A percentile compares a stretch with the other conserved stretches of the same genome.
phyloP scores from a whole-genome alignment of 75 land plant genomes.

The Picea glauca region DNA sequence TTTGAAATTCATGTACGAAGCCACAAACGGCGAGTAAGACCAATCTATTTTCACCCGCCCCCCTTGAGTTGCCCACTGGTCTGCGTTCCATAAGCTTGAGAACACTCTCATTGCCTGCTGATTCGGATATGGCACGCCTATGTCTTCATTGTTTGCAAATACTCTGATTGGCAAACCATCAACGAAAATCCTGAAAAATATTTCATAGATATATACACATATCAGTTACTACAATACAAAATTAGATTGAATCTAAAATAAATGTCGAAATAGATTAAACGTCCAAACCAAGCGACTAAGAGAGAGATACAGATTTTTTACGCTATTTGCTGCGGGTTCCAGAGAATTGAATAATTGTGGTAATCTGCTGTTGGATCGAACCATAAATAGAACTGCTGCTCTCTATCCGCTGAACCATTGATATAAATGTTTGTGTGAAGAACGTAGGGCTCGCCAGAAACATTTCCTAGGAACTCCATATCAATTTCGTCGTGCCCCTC shows the following conservation, averaged over 20 bases:
- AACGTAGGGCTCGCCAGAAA: background rate
- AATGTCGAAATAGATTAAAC: too few species aligned
- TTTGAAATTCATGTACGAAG: background rate
- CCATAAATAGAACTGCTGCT: conserved; percentile 4
- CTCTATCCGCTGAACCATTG: background rate
- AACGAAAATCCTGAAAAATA: conserved; percentile 18
- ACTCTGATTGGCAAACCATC: conserved; percentile 25
- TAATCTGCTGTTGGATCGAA: background rate
- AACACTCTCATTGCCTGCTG: conserved; percentile 22
- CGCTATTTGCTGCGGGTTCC: background rate
- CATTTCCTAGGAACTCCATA: background rate
- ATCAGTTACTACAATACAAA: too few species aligned
- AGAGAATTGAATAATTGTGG: background rate
- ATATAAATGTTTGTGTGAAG: background rate
- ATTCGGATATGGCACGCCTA: conserved; percentile 22
- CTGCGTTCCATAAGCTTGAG: conserved; percentile 29
- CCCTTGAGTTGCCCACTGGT: conserved; percentile 31
- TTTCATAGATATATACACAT: background rate
- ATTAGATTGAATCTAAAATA: too few species aligned
- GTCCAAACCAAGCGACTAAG: too few species aligned
- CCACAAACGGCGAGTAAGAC: conserved; percentile 23
- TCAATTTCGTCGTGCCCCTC: background rate
- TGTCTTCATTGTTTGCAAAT: conserved; percentile 21
- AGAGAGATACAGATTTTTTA: too few species aligned
- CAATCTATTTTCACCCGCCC: conserved; percentile 20